Evolutionary conservation across 2,329 filamentous ascomycete species (phyloP), one percentile per base, ranked within the genome.

Genomic region (Calonectria pauciramosa): DNA sequence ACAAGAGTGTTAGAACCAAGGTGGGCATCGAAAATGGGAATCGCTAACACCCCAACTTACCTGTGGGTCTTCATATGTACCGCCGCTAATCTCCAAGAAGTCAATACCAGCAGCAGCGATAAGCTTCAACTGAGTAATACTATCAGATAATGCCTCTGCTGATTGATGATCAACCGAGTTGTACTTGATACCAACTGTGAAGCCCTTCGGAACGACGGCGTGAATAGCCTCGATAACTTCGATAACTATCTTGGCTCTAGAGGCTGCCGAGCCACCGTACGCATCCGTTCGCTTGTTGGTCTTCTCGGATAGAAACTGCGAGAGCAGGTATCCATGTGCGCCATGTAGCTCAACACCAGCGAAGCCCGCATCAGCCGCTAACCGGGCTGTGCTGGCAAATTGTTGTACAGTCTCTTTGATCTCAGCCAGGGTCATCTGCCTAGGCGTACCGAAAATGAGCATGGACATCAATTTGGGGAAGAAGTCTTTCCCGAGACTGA

Each of bases 131-230:
- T 67, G 64, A 3, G 13, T 20, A 2, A 67, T 16, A 28, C 30
- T 18, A 30, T 54, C 44, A 14, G 9, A 13, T 1, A 67, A 26
- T 26, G n/a, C 59, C 16, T 23, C n/a, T 28, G 64, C 4, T 10
- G 64, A 54, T 67, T 52, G 30, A 6, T 54, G 64, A 54, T 67
- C 64, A 10, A 67, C 64, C n/a, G 64, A 67, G 32, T 67, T 67
- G 64, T 23, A 28, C 47, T 67, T 67, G n/a, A 67, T 67, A 10
- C 64, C 64, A 4, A 67, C 47, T 3, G 18, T 38, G 8, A 67
- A 67, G 28, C 23, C 47, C 47, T 32, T 36, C 1, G 64, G 64
- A 28, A 54, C 47, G 14, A 41, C 64, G 4, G 44, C 64, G 10
- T 13, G 64, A 14, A 67, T 38, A 30, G 64, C 64, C 28, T 67